A percentile compares a stretch with the other conserved stretches of the same genome.
phyloP scores from a whole-genome alignment of 495 filamentous ascomycete species.

The Penicillium lagena region DNA sequence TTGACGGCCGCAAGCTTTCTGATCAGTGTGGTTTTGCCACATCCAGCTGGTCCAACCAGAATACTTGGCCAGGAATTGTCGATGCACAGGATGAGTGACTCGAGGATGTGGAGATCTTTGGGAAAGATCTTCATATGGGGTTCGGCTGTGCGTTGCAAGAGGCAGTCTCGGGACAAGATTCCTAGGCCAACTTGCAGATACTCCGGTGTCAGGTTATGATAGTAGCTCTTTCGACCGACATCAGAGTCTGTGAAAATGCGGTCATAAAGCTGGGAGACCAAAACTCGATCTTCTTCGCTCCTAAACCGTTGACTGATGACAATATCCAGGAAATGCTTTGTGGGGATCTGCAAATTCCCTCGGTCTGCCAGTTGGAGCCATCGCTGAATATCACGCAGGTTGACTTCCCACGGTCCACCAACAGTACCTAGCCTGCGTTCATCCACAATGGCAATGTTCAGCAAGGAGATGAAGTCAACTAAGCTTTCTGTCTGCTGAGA shows the following conservation, averaged over 20 bases:
- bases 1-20: slow-evolving; percentile 68
- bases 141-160: slow-evolving; percentile 48
- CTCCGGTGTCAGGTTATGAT: slow-evolving; percentile 61
- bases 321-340: slow-evolving; percentile 68
- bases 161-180: slow-evolving; percentile 51
- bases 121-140: slow-evolving; percentile 51
- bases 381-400: slow-evolving; percentile 83
- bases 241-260: slow-evolving; percentile 39
- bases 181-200: slow-evolving; percentile 77
- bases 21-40: slow-evolving; percentile 77
- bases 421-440: slow-evolving; percentile 63
- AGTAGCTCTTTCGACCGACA: slow-evolving; percentile 36
- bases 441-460: slow-evolving; percentile 64
- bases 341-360: slow-evolving; percentile 44
- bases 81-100: slow-evolving; percentile 82
- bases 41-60: slow-evolving; percentile 76
- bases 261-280: slow-evolving; percentile 59
- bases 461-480: slow-evolving; percentile 71
- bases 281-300: slow-evolving; percentile 54
- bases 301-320: slow-evolving; percentile 87
- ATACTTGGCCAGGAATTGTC: slow-evolving; percentile 85
- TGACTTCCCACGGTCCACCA: slow-evolving; percentile 96
- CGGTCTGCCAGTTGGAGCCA: slow-evolving; percentile 71
- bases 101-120: slow-evolving; percentile 58
- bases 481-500: slow-evolving; percentile 50